A percentile compares a stretch with the other conserved stretches of the same genome.
phyloP scores from a whole-genome alignment of 495 filamentous ascomycete genomes.

The Penicillium alfredii region DNA sequence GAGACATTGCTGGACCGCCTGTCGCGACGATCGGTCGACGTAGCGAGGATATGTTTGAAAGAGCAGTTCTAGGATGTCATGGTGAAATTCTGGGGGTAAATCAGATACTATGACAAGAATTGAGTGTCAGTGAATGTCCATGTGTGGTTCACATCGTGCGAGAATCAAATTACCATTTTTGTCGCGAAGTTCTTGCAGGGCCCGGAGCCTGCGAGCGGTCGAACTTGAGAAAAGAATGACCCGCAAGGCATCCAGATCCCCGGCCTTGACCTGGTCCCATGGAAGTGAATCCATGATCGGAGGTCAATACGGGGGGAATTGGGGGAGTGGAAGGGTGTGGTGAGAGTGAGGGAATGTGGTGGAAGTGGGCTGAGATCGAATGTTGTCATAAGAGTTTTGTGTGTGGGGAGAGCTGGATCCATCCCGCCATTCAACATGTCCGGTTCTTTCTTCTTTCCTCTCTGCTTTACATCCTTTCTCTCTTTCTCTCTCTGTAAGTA shows the following conservation, averaged over 20 bases:
- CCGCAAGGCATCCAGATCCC: conserved; percentile 42
- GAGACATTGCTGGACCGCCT: conserved; percentile 73
- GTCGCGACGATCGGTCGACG: conserved; percentile 73
- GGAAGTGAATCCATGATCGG: conserved; percentile 44
- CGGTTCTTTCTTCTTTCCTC: conserved; percentile 15
- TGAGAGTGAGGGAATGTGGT: conserved; percentile 11
- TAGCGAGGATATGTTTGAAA: conserved; percentile 86
- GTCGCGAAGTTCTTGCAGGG: conserved; percentile 45
- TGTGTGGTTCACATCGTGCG: neutral
- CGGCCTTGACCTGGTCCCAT: conserved; percentile 45
- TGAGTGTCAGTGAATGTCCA: conserved; percentile 7
- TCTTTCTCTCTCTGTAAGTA: conserved; percentile 9
- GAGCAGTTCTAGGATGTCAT: conserved; percentile 58
- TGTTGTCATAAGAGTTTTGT: conserved; percentile 47
- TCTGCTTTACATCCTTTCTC: conserved; percentile 4
- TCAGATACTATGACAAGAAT: conserved; percentile 25
- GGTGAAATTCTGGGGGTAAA: conserved; percentile 29
- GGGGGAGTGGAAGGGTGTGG: conserved; percentile 14
- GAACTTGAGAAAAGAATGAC: conserved; percentile 44
- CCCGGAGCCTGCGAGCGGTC: conserved; percentile 41
- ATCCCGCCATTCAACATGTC: conserved; percentile 19
- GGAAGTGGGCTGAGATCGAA: conserved; percentile 26
- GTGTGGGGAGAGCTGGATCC: conserved; percentile 19
- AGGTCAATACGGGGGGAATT: conserved; percentile 25
- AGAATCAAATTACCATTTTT: conserved; percentile 32